Conservation (phyloP, 345 rosid species). For the Chamaenerion angustifolium region DNA sequence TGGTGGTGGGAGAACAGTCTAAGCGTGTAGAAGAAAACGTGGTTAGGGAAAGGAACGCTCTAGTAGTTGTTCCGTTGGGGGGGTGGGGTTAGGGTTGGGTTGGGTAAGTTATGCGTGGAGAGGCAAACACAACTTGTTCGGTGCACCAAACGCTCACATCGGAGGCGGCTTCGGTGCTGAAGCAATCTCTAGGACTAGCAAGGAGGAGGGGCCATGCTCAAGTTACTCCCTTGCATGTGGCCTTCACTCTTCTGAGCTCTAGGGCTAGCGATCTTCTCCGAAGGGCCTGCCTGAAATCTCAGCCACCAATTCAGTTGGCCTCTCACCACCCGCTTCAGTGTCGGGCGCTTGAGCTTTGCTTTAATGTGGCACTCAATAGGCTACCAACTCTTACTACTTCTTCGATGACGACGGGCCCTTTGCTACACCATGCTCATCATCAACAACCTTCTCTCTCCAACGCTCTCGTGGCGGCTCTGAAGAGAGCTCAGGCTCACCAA, state of each 20-base stretch:
- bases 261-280: constrained; percentile 31
- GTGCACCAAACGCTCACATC: constrained; percentile 5
- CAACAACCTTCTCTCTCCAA: constrained; percentile 49
- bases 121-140: constrained; percentile 5
- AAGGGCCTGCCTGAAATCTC: constrained; percentile 59
- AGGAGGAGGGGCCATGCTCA: constrained; percentile 9
- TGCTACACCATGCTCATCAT: constrained; percentile 6
- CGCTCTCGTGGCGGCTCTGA: constrained; percentile 59
- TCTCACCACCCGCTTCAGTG: constrained; percentile 42
- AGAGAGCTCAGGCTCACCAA: constrained; percentile 75
- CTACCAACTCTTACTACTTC: constrained; percentile 27
- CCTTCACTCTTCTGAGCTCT: constrained; percentile 45
- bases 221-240: constrained; percentile 35
- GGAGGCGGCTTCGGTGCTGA: constrained; percentile 10
- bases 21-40: not conserved
- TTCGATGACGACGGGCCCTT: constrained; percentile 10
- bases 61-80: not conserved
- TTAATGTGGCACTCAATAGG: constrained; percentile 68
- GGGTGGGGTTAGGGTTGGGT: constrained; percentile 4
- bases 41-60: not conserved
- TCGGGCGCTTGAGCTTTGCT: constrained; percentile 65
- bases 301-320: constrained; percentile 10
- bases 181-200: constrained; percentile 7
- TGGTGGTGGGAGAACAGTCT: not conserved
- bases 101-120: constrained; percentile 7